Evolutionary conservation across 164 flowering plant species (phyloP).

Genomic region (Berberis vulgaris): DNA sequence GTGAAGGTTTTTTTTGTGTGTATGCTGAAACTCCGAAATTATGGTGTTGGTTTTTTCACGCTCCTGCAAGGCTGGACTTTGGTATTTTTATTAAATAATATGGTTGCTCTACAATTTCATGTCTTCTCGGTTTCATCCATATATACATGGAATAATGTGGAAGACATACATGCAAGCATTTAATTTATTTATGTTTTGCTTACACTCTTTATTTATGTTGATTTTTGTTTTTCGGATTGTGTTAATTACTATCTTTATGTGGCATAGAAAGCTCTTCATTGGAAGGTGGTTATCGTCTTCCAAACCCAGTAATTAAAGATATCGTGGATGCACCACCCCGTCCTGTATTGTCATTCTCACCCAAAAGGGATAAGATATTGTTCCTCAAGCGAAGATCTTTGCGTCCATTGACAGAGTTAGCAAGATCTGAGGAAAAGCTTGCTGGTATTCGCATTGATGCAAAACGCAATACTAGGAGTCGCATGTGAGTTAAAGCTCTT

Average conservation of each 20-base stretch:
- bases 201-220: no score
- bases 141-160: no score
- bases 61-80: no score
- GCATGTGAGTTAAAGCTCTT: conserved; percentile 49
- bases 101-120: no score
- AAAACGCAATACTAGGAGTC: conserved; percentile 75
- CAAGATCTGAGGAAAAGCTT: conserved; percentile 87
- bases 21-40: no score
- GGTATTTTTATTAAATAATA: no score
- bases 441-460: conserved; percentile 97
- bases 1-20: no score
- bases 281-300: conserved; percentile 62
- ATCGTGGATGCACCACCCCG: conserved; percentile 97
- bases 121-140: no score
- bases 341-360: conserved; percentile 89
- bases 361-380: conserved; percentile 78
- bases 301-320: conserved; percentile 76
- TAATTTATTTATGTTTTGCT: no score
- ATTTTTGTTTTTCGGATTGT: neutral
- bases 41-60: no score
- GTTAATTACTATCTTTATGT: conserved; percentile 1
- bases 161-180: no score
- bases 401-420: conserved; percentile 75
- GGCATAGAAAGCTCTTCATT: conserved; percentile 27
- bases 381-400: conserved; percentile 91